Base-by-base conservation (phyloP, 1,284 basidiomycete genomes). In the Marasmius fiardii region DNA sequence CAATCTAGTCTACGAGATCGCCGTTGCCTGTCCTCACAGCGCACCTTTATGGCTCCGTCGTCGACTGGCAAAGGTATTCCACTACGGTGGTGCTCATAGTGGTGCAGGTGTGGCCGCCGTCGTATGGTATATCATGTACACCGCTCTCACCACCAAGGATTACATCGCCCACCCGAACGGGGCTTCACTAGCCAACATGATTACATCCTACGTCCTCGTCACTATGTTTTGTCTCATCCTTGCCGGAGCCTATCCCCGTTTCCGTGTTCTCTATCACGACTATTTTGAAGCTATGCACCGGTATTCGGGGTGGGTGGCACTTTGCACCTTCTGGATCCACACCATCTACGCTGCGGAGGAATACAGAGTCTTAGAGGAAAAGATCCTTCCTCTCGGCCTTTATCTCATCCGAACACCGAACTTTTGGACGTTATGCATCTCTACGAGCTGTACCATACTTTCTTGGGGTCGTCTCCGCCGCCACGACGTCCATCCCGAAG, bases 381-480 rank as follows among this genome's bases (percentile, higher is more conserved):
- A 61, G 20, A 60, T 61, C 0, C 58, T 64, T 11, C 54, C 65
- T 21, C 61, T 67, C 11, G 67, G 71, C 2, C 34, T 57, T 4
- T 68, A 67, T 34, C 57, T 65, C 34, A 59, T 59, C n/a, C 43
- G 43, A 7, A 61, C 63, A 4, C 55, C 63, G 48, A 66, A 70
- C 53, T 72, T 73, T 60, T 74, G 71, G 71, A 68, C 68, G 49
- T 64, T 74, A 54, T 60, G 60, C 53, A 56, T 72, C 23, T 72
- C 69, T n/a, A 71, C 71, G 11, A 54, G 55, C 51, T 65, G 62
- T 43, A 60, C 62, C 34, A 20, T 71, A 37, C 60, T 71, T n/a
- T 69, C 72, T 0, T 74, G 72, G 72, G 63, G 63, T 12, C 69
- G 70, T 41, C 68, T 73, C 20, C 68, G 70, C 14, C 64, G 58